Base-by-base conservation (phyloP, 257 asterid species). In the Fraxinus excelsior region DNA sequence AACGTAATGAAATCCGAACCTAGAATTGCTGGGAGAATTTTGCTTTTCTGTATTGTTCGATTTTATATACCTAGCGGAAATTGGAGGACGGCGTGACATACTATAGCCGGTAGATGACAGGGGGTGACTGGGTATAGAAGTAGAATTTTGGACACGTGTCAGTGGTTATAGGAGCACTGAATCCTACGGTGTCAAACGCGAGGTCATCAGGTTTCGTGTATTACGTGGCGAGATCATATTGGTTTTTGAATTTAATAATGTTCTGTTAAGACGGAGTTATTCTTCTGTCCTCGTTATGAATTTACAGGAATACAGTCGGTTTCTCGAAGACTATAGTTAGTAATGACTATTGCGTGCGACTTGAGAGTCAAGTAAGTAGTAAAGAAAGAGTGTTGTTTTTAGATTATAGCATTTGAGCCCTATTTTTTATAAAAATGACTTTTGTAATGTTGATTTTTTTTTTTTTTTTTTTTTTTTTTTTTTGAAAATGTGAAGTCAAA, bases 51-150 rank as follows among this genome's bases (percentile, higher is more conserved):
- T 70, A 60, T 58, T 81, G 82, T 74, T 74, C 76, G 85, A 84
- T 80, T 65, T 79, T 87, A 88, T 89, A 87, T 88, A 91, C 80
- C 86, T 82, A 86, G 93, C 90, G 93, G 89, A 86, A 86, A 84
- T 84, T 66, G 81, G 73, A 73, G 76, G 67, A 80, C 68, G 84
- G 80, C 62, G 75, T 80, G 56, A 89, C 97, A 82, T 90, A 88
- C 51, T 66, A 44, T 40, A 80, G 82, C 81, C 82, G 81, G 91
- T 86, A 73, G 25, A 21, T 65, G 71, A 53, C 81, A 83, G 82
- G 35, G 38, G 18, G 67, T 67, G 78, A 88, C 90, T 44, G 87
- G 84, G 42, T 66, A 71, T 70, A 74, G 82, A 66, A 83, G 92
- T 92, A 32, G 34, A 0, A 0, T 0, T 3, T 12, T 0, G 31